These are phyloP conservation scores for Huntiella decipiens DNA, from an alignment of 2,329 filamentous ascomycete species.

Conservation along the genomic window DNA sequence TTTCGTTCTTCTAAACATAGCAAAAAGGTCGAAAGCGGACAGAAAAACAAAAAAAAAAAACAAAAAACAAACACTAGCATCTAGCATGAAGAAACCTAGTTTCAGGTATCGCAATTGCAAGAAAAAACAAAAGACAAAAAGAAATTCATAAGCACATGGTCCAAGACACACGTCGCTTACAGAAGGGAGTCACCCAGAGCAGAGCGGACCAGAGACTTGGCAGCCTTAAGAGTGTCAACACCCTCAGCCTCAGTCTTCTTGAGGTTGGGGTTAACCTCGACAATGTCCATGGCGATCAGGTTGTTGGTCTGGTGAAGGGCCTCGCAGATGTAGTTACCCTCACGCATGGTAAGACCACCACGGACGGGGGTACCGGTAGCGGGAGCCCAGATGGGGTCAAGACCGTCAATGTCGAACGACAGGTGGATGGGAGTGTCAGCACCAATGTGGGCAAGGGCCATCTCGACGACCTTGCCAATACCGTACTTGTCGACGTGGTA, in stretches of 20 bases:
- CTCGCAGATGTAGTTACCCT: slow-evolving; percentile 94
- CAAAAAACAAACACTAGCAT: too few relatives aligned
- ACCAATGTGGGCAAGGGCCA: slow-evolving; percentile 94
- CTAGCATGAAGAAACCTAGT: neutral
- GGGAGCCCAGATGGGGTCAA: slow-evolving; percentile 91
- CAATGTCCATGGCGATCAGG: slow-evolving; percentile 61
- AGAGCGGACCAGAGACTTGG: slow-evolving; percentile 78
- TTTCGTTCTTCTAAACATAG: slow-evolving; percentile 10
- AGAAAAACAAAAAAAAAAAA: neutral
- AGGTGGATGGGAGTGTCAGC: slow-evolving; percentile 90
- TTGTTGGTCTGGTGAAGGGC: slow-evolving; percentile 63
- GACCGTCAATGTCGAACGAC: slow-evolving; percentile 89
- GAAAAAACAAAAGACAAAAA: neutral
- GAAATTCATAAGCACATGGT: neutral
- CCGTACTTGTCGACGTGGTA: slow-evolving; percentile 92
- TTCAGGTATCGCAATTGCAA: neutral
- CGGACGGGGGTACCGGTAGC: slow-evolving; percentile 90
- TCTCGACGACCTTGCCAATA: slow-evolving; percentile 90
- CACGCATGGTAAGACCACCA: slow-evolving; percentile 78
- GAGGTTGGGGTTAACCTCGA: slow-evolving; percentile 62
- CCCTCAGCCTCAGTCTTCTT: slow-evolving; percentile 40
- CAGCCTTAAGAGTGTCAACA: slow-evolving; percentile 72
- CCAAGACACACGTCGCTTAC: slow-evolving; percentile 20
- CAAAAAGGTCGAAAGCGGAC: slow-evolving; percentile 9
- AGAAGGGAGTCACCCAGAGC: slow-evolving; percentile 81